Percentiles rank a stretch among this genome's conserved stretches.
phyloP scores from a whole-genome alignment of 2,329 filamentous ascomycete species.

The Diaporthe vexans region DNA sequence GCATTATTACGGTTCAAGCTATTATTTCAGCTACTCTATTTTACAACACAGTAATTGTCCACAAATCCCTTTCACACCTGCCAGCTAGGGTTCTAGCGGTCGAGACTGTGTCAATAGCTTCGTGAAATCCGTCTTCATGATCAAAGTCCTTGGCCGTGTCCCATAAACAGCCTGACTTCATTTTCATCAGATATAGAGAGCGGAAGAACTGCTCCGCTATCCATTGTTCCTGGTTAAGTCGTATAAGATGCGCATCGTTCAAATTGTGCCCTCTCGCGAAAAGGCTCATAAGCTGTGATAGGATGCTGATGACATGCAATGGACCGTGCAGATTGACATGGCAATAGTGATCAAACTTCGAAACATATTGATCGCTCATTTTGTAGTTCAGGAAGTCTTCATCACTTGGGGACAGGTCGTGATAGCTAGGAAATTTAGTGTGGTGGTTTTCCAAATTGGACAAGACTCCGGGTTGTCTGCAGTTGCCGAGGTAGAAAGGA shows the following conservation, averaged over 20 bases:
- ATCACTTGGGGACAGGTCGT: not conserved
- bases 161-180: not conserved
- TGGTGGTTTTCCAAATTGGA: not conserved
- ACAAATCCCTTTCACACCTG: not conserved
- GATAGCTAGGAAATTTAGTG: not conserved
- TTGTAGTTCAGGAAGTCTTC: conserved; percentile 8
- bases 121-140: not conserved
- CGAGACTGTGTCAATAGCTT: not conserved
- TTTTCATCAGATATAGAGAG: conserved; percentile 1
- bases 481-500: conserved; percentile 10
- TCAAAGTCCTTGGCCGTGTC: not conserved
- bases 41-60: not conserved
- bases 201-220: not conserved
- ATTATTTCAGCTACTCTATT: not conserved
- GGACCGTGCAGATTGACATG: conserved; percentile 13
- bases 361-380: not conserved
- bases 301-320: not conserved
- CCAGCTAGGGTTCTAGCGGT: not conserved
- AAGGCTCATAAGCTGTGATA: not conserved
- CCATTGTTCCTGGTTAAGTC: not conserved
- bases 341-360: not conserved
- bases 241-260: not conserved
- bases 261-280: not conserved
- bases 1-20: not conserved
- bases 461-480: not conserved